Evolutionary conservation across 2,329 filamentous ascomycete genomes (phyloP), one percentile per base, ranked within the genome.

Genomic region (Penicillium sp.): DNA sequence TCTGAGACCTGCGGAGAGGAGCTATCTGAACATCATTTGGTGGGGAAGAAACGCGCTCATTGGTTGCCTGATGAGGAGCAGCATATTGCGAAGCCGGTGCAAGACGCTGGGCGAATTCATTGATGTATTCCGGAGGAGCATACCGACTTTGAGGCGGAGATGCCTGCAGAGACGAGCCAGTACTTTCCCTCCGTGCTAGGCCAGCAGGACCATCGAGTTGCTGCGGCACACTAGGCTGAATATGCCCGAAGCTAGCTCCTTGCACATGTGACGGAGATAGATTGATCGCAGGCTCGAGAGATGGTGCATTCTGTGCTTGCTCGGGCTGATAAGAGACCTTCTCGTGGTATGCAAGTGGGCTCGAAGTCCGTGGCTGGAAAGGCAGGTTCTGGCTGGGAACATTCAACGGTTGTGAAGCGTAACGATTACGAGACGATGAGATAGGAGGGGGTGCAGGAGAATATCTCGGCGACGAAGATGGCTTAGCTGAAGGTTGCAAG

Each of bases 361-460:
- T 84, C n/a, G 81, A 84, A 6, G 81, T 84, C 48, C 82, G 75
- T 14, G 82, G 82, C 35, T 81, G 79, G 64, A 83, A 84, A 3
- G 78, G 74, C 52, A 81, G 72, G 12, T 54, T 52, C 31, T 63
- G 61, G 3, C 63, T 56, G 41, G 63, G 60, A 18, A 62, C 56
- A 41, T 52, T 55, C 28, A 65, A 47, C 13, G 65, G 70, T 54
- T 65, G 74, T 18, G 73, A 72, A 28, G 62, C 66, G 58, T 75
- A 74, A 46, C 70, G 71, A 49, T 60, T 67, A 25, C 64, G 63
- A 41, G 58, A 49, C 29, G 64, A 53, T 12, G 64, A 43, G 18
- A 57, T 52, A 46, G 64, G 58, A 52, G 63, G 75, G 59, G 69
- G 79, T 56, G 67, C 78, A 49, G 69, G 75, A 19, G 75, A 70